Evolutionary conservation across 1,139 yeast species (phyloP), one percentile per base, ranked within the genome.

Genomic region (Magnusiomyces tetraspermus): DNA sequence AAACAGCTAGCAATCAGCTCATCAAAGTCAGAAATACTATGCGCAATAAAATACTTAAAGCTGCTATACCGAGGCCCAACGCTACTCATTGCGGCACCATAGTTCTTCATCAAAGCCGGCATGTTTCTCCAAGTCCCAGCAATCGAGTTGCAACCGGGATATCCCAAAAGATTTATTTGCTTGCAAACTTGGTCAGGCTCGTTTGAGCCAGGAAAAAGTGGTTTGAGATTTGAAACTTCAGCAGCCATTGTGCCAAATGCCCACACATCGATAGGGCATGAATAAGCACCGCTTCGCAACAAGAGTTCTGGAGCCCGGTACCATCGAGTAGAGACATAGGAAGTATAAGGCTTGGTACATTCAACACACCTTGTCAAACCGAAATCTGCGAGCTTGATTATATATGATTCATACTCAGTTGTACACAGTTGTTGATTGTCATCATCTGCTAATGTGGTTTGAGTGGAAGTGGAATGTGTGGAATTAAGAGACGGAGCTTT

Each of bases 321-420:
- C 97, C 97, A 92, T 61, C 98, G 77, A 0, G 97, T 92, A 0
- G 96, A 85, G 6, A 92, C 94, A 62, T 92, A 92, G 0, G 85
- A 79, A 0, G 75, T 71, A 63, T 78, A 86, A 0, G 81, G 79
- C 51, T 75, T 76, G 30, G 64, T 63, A 61, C 79, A 78, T 46
- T 73, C 71, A 17, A 78, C 70, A 58, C 78, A 80, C 58, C 97
- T 78, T 15, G 96, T 86, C 51, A 90, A 75, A 0, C 98, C 97
- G 67, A 86, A 92, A 67, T 92, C 98, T 2, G 96, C 96, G 48
- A 92, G 71, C 67, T 92, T 92, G 28, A 89, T 79, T 8, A 82
- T 76, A 60, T 81, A 83, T 50, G 54, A 38, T 47, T 60, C 67
- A 51, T 71, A 66, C 56, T 60, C 61, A 1, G 69, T 72, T 43